Evolutionary conservation across 73 alveolate species (phyloP), one percentile per base, ranked within the genome.

Genomic region (Paramecium sonneborni): DNA sequence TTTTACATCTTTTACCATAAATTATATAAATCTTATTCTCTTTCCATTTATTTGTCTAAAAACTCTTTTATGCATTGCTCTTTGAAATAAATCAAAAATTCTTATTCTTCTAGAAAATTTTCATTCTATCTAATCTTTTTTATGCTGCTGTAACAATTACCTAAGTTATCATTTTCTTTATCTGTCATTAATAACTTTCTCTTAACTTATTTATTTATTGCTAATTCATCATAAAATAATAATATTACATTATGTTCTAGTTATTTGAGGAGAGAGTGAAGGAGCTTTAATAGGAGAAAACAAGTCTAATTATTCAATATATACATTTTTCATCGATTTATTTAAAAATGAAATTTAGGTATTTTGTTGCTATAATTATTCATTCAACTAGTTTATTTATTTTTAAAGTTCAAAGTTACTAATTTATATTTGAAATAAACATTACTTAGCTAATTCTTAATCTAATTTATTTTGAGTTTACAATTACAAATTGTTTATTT

Each of bases 391-490:
- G 2, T 79, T 39, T 32, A 79, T 39, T 46, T 43, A 79, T 79
- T 46, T 79, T 20, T 44, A 2, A 3, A 79, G 30, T 43, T 79
- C 69, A 12, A 46, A 43, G 41, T 79, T 79, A 12, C 90, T 79
- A 43, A 44, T 23, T 3, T 41, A 11, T 34, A 79, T n/a, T 18
- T 21, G 1, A 30, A 0, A 52, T 52, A 20, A 20, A 79, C 41
- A 7, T 39, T 79, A 79, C 90, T 79, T 79, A 10, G 90, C 35
- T 12, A 79, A 20, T 46, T 79, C 90, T 43, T 46, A 23, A 79
- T 79, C 90, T 79, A 79, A 34, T 46, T 46, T 79, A 79, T 79
- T 79, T 79, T 79, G 55, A 3, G 90, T 79, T 46, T 79, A 20
- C 18, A 79, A 24, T 46, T 79, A 44, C 7, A 41, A 62, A 43